These are phyloP conservation scores for Fusarium sp. DNA, from an alignment of 2,329 filamentous ascomycete species.

Conservation along the genomic window DNA sequence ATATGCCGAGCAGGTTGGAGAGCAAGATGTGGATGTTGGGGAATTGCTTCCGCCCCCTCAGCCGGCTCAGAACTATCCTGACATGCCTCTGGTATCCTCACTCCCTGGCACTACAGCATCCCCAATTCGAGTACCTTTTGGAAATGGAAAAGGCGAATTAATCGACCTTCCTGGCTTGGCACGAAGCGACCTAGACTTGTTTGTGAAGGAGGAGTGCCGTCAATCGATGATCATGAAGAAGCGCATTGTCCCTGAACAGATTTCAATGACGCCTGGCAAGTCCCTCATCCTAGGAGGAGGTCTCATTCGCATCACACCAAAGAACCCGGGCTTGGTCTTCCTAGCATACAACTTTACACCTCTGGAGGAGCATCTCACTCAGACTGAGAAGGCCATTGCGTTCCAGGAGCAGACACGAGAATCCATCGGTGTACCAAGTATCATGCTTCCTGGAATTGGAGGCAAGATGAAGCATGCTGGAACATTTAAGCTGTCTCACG, in stretches of 20 bases:
- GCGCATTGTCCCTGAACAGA: slow-evolving; percentile 77
- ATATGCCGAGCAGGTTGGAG: slow-evolving; percentile 43
- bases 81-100: slow-evolving; percentile 86
- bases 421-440: slow-evolving; percentile 66
- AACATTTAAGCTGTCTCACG: slow-evolving; percentile 76
- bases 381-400: slow-evolving; percentile 79
- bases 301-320: slow-evolving; percentile 86
- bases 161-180: slow-evolving; percentile 91
- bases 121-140: slow-evolving; percentile 92
- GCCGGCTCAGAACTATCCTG: slow-evolving; percentile 77
- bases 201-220: slow-evolving; percentile 73
- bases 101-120: slow-evolving; percentile 94
- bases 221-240: slow-evolving; percentile 79
- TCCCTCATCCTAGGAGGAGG: slow-evolving; percentile 83
- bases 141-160: slow-evolving; percentile 84
- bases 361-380: slow-evolving; percentile 77
- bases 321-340: slow-evolving; percentile 67
- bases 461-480: slow-evolving; percentile 75
- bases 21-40: slow-evolving; percentile 50
- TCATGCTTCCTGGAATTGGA: slow-evolving; percentile 67
- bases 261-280: slow-evolving; percentile 76
- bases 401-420: slow-evolving; percentile 73
- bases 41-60: slow-evolving; percentile 80
- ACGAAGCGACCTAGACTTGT: slow-evolving; percentile 75
- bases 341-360: slow-evolving; percentile 90